Conservation (phyloP, 1,139 yeast species). For the Blastobotrys niveus region DNA sequence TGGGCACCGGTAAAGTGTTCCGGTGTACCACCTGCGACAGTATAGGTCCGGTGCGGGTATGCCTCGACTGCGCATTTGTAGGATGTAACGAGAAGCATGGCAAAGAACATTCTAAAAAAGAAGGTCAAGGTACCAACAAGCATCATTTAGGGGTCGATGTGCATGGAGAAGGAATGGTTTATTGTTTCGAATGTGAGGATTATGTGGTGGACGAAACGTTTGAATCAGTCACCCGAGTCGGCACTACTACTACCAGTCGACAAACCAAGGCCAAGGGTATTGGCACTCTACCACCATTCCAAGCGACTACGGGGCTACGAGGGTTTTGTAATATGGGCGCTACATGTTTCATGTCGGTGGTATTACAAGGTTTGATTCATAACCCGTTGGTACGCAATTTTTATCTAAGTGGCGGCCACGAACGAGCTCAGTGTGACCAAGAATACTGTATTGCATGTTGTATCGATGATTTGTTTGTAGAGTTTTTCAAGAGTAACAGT, state of each 20-base stretch:
- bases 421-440: slow-evolving; percentile 22
- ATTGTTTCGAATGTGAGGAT: slow-evolving; percentile 73
- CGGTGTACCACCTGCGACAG: slow-evolving; percentile 11
- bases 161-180: slow-evolving; percentile 32
- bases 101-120: slow-evolving; percentile 48
- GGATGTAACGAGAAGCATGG: slow-evolving; percentile 64
- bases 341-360: slow-evolving; percentile 91
- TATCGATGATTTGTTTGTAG: slow-evolving; percentile 67
- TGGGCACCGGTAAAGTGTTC: slow-evolving; percentile 5
- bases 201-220: slow-evolving; percentile 58
- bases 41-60: slow-evolving; percentile 37
- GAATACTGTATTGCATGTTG: slow-evolving; percentile 77
- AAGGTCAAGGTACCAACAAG: slow-evolving; percentile 35
- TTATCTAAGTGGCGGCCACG: slow-evolving; percentile 66
- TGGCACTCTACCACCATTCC: slow-evolving; percentile 45
- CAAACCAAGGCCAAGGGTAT: slow-evolving; percentile 13
- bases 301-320: slow-evolving; percentile 67
- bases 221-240: slow-evolving; percentile 43
- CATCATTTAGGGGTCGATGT: slow-evolving; percentile 60
- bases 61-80: slow-evolving; percentile 77
- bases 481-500: slow-evolving; percentile 49
- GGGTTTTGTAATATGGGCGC: slow-evolving; percentile 94
- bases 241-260: slow-evolving; percentile 14
- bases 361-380: slow-evolving; percentile 78
- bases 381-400: slow-evolving; percentile 78